Evolutionary conservation across 805 yeast species (phyloP).

Genomic region (Limtongia smithiae): DNA sequence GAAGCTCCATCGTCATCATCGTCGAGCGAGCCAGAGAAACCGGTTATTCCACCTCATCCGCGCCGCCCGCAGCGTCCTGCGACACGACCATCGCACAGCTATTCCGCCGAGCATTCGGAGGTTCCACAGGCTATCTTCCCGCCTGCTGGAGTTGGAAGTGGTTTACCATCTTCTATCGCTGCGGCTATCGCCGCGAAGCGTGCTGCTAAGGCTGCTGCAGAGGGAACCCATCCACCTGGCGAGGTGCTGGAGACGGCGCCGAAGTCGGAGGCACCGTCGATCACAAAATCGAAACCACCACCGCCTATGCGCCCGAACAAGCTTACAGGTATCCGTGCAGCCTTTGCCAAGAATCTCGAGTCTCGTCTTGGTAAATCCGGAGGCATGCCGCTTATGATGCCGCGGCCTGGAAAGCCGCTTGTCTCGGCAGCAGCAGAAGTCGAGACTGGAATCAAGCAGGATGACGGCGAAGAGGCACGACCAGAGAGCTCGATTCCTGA

Average conservation of each 20-base stretch:
- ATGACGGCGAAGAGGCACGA: constrained; percentile 8
- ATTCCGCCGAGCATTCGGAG: too few relatives aligned
- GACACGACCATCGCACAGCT: too few relatives aligned
- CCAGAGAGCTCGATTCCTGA: not conserved
- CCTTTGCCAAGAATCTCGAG: constrained; percentile 57
- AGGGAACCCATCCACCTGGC: not conserved
- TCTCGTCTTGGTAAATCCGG: constrained; percentile 51
- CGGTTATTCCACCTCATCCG: too few relatives aligned
- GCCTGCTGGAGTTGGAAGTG: not conserved
- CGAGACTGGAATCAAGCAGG: not conserved
- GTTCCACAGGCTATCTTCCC: too few relatives aligned
- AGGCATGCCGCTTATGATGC: constrained; percentile 50
- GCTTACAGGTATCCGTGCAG: constrained; percentile 41
- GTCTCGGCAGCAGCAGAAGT: not conserved
- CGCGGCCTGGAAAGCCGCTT: constrained; percentile 6
- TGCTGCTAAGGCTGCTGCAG: not conserved
- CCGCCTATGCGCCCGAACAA: constrained; percentile 30
- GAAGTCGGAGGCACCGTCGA: not conserved
- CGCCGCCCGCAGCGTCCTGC: too few relatives aligned
- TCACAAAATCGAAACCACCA: constrained; percentile 14
- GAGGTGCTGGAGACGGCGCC: not conserved
- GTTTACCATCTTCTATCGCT: not conserved
- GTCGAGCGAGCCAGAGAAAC: too few relatives aligned
- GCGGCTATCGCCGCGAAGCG: constrained; percentile 1
- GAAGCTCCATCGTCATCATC: too few relatives aligned